These are phyloP conservation scores for Pueraria montana DNA, from an alignment of 306 rosid species.

Conservation along the genomic window DNA sequence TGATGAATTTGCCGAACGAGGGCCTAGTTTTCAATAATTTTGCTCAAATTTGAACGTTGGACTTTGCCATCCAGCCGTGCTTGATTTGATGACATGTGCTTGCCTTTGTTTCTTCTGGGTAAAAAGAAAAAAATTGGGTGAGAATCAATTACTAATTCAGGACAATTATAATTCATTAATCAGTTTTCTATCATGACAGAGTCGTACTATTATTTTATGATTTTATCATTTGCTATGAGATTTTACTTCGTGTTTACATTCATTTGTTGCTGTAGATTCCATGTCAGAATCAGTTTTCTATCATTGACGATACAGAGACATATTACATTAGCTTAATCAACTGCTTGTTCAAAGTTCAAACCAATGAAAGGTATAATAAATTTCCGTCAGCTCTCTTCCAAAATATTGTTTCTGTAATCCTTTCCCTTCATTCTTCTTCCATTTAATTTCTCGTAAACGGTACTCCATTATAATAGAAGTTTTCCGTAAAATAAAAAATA, in stretches of 20 bases:
- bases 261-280: background rate
- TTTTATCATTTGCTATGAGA: background rate
- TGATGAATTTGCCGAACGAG: background rate
- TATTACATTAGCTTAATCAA: background rate
- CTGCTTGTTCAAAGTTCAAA: background rate
- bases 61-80: background rate
- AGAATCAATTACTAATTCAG: background rate
- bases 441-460: no score
- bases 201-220: background rate
- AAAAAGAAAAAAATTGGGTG: background rate
- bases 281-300: background rate
- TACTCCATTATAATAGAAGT: no score
- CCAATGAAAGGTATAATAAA: background rate
- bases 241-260: no score
- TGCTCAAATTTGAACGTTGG: slow-evolving; percentile 48
- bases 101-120: slow-evolving; percentile 15
- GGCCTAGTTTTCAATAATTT: slow-evolving; percentile 28
- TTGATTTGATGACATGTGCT: slow-evolving; percentile 20
- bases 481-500: no score
- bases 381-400: background rate
- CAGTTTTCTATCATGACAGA: background rate
- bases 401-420: no score
- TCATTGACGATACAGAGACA: background rate
- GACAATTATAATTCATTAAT: background rate
- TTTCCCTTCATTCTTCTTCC: no score